Evolutionary conservation across 192 early-diverging fungal species (phyloP).

Genomic region (Mortierella hygrophila): DNA sequence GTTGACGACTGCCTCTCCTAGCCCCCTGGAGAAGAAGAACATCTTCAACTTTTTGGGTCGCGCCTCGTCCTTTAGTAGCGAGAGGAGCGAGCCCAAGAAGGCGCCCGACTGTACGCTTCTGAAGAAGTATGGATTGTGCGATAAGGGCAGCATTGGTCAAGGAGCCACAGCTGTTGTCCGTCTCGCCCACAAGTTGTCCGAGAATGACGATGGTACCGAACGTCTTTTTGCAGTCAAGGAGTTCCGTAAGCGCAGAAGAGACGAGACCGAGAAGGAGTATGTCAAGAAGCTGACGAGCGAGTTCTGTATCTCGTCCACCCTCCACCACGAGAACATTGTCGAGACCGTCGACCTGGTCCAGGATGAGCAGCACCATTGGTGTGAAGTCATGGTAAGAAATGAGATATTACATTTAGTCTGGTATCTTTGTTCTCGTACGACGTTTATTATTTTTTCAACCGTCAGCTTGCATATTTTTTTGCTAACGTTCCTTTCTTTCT

Average conservation of each 20-base stretch:
- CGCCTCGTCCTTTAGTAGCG: constrained; percentile 34
- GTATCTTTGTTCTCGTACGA: not conserved
- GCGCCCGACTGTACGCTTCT: constrained; percentile 56
- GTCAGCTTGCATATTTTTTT: not conserved
- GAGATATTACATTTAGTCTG: not conserved
- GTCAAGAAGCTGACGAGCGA: constrained; percentile 95
- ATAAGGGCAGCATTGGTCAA: constrained; percentile 83
- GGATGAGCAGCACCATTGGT: constrained; percentile 88
- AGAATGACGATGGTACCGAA: constrained; percentile 62
- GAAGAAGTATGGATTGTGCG: constrained; percentile 89
- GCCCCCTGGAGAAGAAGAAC: constrained; percentile 45
- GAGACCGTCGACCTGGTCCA: constrained; percentile 96
- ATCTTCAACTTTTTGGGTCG: constrained; percentile 50
- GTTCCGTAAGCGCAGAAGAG: constrained; percentile 86
- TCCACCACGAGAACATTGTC: constrained; percentile 93
- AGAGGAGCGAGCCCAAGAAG: constrained; percentile 29
- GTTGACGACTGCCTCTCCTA: constrained; percentile 22
- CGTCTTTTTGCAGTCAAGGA: constrained; percentile 93
- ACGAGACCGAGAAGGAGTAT: constrained; percentile 94
- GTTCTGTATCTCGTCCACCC: constrained; percentile 94
- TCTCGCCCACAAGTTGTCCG: constrained; percentile 82
- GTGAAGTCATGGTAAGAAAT: constrained; percentile 76
- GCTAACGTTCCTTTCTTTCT: not conserved
- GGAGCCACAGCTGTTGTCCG: constrained; percentile 95
- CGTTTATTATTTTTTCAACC: not conserved